Conservation (phyloP, 2,329 filamentous ascomycete species). For the Chalara sp. region DNA sequence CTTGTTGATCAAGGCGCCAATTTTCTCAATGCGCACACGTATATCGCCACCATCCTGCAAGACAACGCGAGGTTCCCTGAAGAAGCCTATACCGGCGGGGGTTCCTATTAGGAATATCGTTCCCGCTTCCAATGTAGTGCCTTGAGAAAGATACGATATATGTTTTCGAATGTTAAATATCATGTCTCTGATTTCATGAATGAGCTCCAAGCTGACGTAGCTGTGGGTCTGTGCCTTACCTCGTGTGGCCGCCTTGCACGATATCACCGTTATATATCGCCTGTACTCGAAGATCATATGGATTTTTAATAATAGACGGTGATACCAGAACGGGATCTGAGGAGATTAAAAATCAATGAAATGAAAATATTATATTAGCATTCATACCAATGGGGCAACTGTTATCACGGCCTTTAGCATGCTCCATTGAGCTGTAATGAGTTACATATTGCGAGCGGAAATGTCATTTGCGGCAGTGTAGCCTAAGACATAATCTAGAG, state of each 20-base stretch:
- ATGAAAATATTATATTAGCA: too few species aligned
- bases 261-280: constrained; percentile 41
- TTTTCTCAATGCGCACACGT: constrained; percentile 23
- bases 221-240: constrained; percentile 7
- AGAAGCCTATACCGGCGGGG: constrained; percentile 32
- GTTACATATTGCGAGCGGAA: constrained; percentile 32
- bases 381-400: constrained; percentile 35
- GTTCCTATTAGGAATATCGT: constrained; percentile 37
- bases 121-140: constrained; percentile 32
- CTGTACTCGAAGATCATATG: constrained; percentile 27
- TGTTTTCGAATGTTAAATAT: constrained; percentile 38
- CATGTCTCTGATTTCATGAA: constrained; percentile 26
- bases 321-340: constrained; percentile 30
- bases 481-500: constrained; percentile 34
- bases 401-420: constrained; percentile 37
- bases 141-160: constrained; percentile 28
- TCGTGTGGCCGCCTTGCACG: constrained; percentile 43
- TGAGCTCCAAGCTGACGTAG: neutral
- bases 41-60: constrained; percentile 26
- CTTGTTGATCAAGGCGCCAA: constrained; percentile 25
- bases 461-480: constrained; percentile 38
- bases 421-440: constrained; percentile 36
- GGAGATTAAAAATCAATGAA: too few species aligned
- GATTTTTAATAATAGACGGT: constrained; percentile 2
- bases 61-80: constrained; percentile 19